These are phyloP conservation scores for Cladosporium halotolerans DNA, from an alignment of 2,329 filamentous ascomycete genomes.

Conservation along the genomic window DNA sequence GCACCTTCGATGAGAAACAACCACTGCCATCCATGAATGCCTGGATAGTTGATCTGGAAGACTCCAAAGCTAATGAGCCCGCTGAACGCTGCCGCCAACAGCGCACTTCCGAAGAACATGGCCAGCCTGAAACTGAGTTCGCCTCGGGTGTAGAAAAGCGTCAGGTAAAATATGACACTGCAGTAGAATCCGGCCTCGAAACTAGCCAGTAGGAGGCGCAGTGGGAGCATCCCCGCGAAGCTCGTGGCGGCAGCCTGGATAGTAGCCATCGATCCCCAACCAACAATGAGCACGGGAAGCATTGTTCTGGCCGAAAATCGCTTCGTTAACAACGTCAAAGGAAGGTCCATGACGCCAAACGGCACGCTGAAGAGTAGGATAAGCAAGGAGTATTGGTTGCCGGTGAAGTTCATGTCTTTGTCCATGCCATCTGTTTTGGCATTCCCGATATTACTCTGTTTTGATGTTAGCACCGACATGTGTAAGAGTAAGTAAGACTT, in stretches of 20 bases:
- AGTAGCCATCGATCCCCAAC: slow-evolving; percentile 45
- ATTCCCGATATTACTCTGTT: slow-evolving; percentile 43
- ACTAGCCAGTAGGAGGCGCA: slow-evolving; percentile 45
- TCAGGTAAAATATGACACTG: slow-evolving; percentile 49
- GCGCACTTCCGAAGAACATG: slow-evolving; percentile 39
- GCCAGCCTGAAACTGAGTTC: slow-evolving; percentile 41
- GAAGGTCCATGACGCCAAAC: slow-evolving; percentile 45
- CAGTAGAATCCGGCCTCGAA: slow-evolving; percentile 52
- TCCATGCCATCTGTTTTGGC: slow-evolving; percentile 47
- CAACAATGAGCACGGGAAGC: slow-evolving; percentile 39
- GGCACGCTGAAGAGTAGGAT: slow-evolving; percentile 48
- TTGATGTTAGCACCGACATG: not conserved
- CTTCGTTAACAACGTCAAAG: slow-evolving; percentile 45
- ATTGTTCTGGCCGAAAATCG: slow-evolving; percentile 40
- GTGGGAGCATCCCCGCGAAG: slow-evolving; percentile 45
- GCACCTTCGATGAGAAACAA: slow-evolving; percentile 39
- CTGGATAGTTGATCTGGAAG: slow-evolving; percentile 43
- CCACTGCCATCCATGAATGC: slow-evolving; percentile 44
- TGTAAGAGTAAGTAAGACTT: not conserved
- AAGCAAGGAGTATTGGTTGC: slow-evolving; percentile 40
- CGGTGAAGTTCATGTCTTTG: slow-evolving; percentile 38
- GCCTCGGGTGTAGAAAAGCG: slow-evolving; percentile 42
- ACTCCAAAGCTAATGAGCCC: slow-evolving; percentile 39
- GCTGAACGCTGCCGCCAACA: slow-evolving; percentile 37
- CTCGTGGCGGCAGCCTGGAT: slow-evolving; percentile 44